Evolutionary conservation across 495 filamentous ascomycete genomes (phyloP).

Genomic region (Trichoderma erinaceum): DNA sequence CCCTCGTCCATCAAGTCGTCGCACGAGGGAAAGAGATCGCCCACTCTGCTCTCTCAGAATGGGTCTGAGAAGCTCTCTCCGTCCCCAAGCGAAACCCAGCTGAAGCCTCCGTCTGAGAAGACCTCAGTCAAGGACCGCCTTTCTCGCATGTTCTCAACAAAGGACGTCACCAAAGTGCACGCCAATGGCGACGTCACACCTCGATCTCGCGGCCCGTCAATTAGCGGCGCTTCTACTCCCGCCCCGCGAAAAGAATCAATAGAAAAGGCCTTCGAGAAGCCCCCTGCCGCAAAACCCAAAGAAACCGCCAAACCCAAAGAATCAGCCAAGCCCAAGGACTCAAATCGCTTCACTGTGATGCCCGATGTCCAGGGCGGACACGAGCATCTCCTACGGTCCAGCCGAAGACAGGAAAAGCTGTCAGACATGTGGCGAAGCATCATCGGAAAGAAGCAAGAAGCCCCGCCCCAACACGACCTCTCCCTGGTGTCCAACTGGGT

Average conservation of each 20-base stretch:
- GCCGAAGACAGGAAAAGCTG: constrained; percentile 89
- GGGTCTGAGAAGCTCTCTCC: constrained; percentile 10
- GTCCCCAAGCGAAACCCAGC: constrained; percentile 21
- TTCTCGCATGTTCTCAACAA: constrained; percentile 47
- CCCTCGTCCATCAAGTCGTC: constrained; percentile 16
- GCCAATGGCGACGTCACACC: constrained; percentile 20
- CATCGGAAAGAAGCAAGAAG: constrained; percentile 69
- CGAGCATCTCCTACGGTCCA: constrained; percentile 78
- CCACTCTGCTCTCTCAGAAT: constrained; percentile 5
- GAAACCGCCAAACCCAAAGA: constrained; percentile 23
- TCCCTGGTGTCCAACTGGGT: constrained; percentile 95
- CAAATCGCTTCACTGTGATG: constrained; percentile 39
- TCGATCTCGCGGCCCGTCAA: constrained; percentile 18
- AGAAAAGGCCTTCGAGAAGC: constrained; percentile 22
- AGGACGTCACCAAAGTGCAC: constrained; percentile 29
- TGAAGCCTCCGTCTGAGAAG: constrained; percentile 37
- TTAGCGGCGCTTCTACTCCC: constrained; percentile 24
- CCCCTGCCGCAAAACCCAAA: constrained; percentile 27
- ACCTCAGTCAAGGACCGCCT: constrained; percentile 43
- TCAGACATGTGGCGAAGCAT: constrained; percentile 85
- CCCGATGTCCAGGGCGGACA: constrained; percentile 55
- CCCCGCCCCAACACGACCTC: constrained; percentile 65
- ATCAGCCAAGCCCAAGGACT: constrained; percentile 22
- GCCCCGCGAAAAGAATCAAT: constrained; percentile 22
- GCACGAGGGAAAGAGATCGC: constrained; percentile 17